Conservation (phyloP, 139 green algal genomes). For the Zygnema circumcarinatum region DNA sequence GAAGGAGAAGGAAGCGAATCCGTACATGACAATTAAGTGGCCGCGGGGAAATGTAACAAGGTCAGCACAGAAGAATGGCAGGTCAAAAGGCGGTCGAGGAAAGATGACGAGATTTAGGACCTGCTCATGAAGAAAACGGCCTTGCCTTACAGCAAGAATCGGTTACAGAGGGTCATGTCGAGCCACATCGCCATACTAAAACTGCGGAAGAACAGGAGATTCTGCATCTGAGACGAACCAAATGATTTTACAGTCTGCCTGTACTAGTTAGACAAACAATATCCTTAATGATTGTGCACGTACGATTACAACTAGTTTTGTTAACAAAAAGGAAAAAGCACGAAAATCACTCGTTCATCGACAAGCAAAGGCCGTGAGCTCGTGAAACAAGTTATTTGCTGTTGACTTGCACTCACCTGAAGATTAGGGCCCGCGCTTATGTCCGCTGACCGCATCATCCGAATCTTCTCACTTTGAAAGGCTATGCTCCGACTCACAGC, state of each 20-base stretch:
- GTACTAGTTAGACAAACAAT: too few species aligned
- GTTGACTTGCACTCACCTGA: too few species aligned
- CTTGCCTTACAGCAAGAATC: too few species aligned
- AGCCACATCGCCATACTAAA: too few species aligned
- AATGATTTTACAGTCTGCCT: neutral
- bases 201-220: too few species aligned
- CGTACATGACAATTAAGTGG: slow-evolving; percentile 50
- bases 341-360: too few species aligned
- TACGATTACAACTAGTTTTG: too few species aligned
- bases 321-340: too few species aligned
- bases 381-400: too few species aligned
- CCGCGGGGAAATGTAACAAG: slow-evolving; percentile 44
- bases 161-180: neutral
- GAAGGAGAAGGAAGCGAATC: neutral
- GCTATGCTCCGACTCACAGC: slow-evolving; percentile 23
- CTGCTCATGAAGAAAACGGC: too few species aligned
- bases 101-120: slow-evolving; percentile 53
- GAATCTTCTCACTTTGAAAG: slow-evolving; percentile 33
- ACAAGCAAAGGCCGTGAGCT: too few species aligned
- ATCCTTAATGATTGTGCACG: too few species aligned
- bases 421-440: slow-evolving; percentile 30
- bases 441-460: slow-evolving; percentile 32
- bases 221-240: neutral
- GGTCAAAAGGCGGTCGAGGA: slow-evolving; percentile 38
- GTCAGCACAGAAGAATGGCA: slow-evolving; percentile 54